These are phyloP conservation scores for Ceratocystis smalleyi DNA, from an alignment of 2,329 filamentous ascomycete genomes.

Conservation along the genomic window DNA sequence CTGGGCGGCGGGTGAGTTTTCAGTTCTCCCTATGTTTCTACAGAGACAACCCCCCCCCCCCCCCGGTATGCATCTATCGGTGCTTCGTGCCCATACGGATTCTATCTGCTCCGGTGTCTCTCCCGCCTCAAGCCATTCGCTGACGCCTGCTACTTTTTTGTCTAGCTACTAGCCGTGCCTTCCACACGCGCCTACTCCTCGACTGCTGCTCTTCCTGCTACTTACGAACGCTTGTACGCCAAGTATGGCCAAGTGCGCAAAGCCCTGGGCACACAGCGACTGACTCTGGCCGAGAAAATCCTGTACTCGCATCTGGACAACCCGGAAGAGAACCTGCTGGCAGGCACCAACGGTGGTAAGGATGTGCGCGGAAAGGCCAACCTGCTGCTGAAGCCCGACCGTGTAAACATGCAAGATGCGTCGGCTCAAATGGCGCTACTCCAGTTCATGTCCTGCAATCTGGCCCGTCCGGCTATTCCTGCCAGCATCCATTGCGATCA, in stretches of 20 bases:
- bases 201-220: constrained; percentile 40
- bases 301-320: constrained; percentile 90
- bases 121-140: not conserved
- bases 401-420: constrained; percentile 98
- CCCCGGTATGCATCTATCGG: not conserved
- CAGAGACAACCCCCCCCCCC: no score
- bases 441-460: constrained; percentile 95
- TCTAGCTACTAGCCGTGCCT: constrained; percentile 18
- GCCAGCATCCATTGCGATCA: constrained; percentile 98
- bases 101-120: not conserved
- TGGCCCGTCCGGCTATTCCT: constrained; percentile 78
- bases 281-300: constrained; percentile 95
- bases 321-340: constrained; percentile 72
- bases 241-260: constrained; percentile 60
- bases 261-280: constrained; percentile 49
- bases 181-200: constrained; percentile 26
- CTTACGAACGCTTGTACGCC: constrained; percentile 66
- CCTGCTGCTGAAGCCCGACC: constrained; percentile 90
- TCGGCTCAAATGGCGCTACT: constrained; percentile 96
- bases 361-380: constrained; percentile 78
- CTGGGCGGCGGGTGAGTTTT: constrained; percentile 34
- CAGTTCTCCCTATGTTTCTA: constrained; percentile 14
- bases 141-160: not conserved
- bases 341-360: constrained; percentile 66
- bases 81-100: not conserved